Conservation (phyloP, 257 asterid genomes). For the Jacaranda copaia region DNA sequence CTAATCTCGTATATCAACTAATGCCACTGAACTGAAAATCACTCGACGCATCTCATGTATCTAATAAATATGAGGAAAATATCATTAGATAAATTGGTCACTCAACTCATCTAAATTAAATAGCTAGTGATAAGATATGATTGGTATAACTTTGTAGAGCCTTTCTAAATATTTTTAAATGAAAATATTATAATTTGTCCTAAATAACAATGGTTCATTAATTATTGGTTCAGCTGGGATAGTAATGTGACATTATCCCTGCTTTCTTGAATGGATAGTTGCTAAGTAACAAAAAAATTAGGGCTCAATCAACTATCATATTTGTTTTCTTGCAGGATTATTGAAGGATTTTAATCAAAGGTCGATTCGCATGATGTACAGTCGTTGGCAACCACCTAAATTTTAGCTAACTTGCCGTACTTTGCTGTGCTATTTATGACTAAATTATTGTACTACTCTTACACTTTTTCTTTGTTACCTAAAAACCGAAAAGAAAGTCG, state of each 20-base stretch:
- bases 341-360: conserved; percentile 22
- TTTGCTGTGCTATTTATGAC: conserved; percentile 41
- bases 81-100: too few species aligned
- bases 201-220: background rate
- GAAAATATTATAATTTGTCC: background rate
- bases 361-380: conserved; percentile 11
- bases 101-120: too few species aligned
- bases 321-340: conserved; percentile 37
- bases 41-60: too few species aligned
- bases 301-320: conserved; percentile 45
- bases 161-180: too few species aligned
- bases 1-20: too few species aligned
- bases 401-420: conserved; percentile 51
- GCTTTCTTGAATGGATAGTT: conserved; percentile 13
- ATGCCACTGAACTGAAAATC: too few species aligned
- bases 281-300: conserved; percentile 44
- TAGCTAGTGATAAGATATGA: too few species aligned
- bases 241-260: conserved; percentile 27
- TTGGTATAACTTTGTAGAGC: too few species aligned
- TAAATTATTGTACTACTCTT: conserved; percentile 25
- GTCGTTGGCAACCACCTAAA: conserved; percentile 47
- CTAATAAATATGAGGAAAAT: too few species aligned
- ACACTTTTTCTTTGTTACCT: conserved; percentile 19
- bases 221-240: background rate
- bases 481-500: conserved; percentile 30